Percentiles rank a stretch among this genome's conserved stretches.
These are phyloP conservation scores for Komagataella populi DNA, from an alignment of 805 yeast species.

Conservation along the genomic window DNA sequence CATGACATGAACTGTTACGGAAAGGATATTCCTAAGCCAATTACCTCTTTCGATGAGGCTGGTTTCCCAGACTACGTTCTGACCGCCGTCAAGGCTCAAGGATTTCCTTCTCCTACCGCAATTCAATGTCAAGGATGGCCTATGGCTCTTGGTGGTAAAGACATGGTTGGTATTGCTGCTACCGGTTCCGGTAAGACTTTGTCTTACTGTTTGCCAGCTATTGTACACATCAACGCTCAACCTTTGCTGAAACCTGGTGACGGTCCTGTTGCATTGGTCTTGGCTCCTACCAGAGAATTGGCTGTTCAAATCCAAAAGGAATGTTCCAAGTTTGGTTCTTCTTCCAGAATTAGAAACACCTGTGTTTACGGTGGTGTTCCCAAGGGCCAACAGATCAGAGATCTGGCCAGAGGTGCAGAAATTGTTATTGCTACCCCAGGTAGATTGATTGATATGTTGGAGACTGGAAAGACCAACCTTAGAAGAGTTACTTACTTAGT, in stretches of 20 bases:
- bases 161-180: slow-evolving; percentile 97
- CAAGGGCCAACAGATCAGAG: slow-evolving; percentile 95
- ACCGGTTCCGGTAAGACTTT: slow-evolving; percentile 99
- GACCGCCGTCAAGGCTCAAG: slow-evolving; percentile 78
- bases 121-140: slow-evolving; percentile 99
- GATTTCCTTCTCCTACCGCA: slow-evolving; percentile 89
- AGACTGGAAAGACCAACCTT: slow-evolving; percentile 86
- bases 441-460: slow-evolving; percentile 95
- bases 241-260: slow-evolving; percentile 88
- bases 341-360: slow-evolving; percentile 90
- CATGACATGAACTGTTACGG: slow-evolving; percentile 83
- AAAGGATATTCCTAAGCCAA: slow-evolving; percentile 84
- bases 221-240: slow-evolving; percentile 97
- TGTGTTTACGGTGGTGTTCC: slow-evolving; percentile 99
- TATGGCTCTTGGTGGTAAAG: slow-evolving; percentile 98
- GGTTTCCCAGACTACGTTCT: slow-evolving; percentile 95
- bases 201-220: slow-evolving; percentile 92
- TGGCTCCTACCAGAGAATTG: slow-evolving; percentile 98
- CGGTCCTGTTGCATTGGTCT: slow-evolving; percentile 90
- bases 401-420: slow-evolving; percentile 88
- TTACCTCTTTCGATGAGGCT: slow-evolving; percentile 87
- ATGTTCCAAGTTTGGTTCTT: slow-evolving; percentile 85
- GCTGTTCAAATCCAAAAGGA: slow-evolving; percentile 96
- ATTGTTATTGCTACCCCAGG: slow-evolving; percentile 98
- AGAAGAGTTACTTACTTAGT: slow-evolving; percentile 95